These are phyloP conservation scores for Oenanthe javanica DNA, from an alignment of 140 eudicot genomes.

Conservation along the genomic window DNA sequence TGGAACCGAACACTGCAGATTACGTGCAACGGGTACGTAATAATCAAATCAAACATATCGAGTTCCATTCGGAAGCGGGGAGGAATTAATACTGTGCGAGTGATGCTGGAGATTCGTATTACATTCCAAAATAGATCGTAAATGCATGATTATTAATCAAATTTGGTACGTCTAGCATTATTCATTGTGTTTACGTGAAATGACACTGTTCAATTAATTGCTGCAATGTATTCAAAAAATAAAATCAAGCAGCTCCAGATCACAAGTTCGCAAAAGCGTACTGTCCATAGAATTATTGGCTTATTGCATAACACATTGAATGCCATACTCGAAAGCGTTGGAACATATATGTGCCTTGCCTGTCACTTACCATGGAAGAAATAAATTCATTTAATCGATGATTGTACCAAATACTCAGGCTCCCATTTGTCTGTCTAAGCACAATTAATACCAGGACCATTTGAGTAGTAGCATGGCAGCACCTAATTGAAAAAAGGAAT, in stretches of 20 bases:
- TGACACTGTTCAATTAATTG: neutral
- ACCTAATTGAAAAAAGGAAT: neutral
- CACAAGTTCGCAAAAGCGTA: neutral
- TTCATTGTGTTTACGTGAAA: no score
- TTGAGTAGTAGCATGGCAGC: neutral
- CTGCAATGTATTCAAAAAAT: neutral
- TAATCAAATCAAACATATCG: neutral
- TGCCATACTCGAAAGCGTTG: neutral
- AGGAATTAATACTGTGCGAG: neutral
- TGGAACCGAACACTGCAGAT: neutral
- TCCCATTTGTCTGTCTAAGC: neutral
- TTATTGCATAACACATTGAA: neutral
- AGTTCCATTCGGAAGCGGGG: neutral
- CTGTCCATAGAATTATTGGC: neutral
- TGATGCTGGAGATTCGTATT: neutral
- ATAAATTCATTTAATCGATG: neutral
- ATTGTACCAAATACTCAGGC: neutral
- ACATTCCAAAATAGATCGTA: neutral
- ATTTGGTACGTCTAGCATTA: neutral
- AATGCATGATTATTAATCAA: neutral
- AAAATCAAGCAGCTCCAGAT: neutral
- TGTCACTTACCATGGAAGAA: neutral
- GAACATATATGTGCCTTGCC: neutral
- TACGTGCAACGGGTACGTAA: no score
- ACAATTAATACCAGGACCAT: neutral